Conservation (phyloP, 1,284 basidiomycete genomes). For the Ceratobasidium sp. region DNA sequence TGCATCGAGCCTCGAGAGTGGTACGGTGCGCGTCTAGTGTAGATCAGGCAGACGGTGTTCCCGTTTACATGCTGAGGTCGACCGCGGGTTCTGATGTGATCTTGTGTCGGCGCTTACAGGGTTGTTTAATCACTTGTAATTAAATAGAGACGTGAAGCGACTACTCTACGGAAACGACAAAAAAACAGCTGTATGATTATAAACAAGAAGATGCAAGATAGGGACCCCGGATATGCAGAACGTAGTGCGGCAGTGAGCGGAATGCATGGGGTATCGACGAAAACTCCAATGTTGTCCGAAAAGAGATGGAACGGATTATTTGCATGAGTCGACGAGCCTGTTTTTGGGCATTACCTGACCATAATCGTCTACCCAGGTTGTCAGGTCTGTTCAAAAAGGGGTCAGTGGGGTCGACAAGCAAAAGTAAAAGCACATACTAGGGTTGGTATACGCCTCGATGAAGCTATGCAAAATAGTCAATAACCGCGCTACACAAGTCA, state of each 20-base stretch:
- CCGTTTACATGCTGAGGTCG: constrained; percentile 7
- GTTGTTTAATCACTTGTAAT: not conserved
- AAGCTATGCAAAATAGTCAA: constrained; percentile 57
- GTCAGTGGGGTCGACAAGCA: not conserved
- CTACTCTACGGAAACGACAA: not conserved
- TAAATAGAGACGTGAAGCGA: constrained; percentile 6
- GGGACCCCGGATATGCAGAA: not conserved
- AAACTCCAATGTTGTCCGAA: constrained; percentile 23
- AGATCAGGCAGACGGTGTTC: constrained; percentile 2
- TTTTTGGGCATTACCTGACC: constrained; percentile 45
- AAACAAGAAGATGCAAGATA: constrained; percentile 1
- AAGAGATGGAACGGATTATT: constrained; percentile 15
- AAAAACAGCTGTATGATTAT: constrained; percentile 7
- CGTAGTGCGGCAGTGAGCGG: not conserved
- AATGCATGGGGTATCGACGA: constrained; percentile 25
- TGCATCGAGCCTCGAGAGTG: constrained; percentile 21
- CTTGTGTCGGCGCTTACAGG: constrained; percentile 22
- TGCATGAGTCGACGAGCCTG: constrained; percentile 45
- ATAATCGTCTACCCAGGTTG: constrained; percentile 49
- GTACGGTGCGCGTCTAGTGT: constrained; percentile 13
- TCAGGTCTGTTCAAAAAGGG: constrained; percentile 45
- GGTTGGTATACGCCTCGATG: constrained; percentile 56
- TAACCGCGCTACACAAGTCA: constrained; percentile 69
- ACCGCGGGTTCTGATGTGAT: not conserved
- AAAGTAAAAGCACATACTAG: not conserved